Evolutionary conservation across 1,139 yeast species (phyloP), one percentile per base, ranked within the genome.

Genomic region (Petasospora rhodanensis): DNA sequence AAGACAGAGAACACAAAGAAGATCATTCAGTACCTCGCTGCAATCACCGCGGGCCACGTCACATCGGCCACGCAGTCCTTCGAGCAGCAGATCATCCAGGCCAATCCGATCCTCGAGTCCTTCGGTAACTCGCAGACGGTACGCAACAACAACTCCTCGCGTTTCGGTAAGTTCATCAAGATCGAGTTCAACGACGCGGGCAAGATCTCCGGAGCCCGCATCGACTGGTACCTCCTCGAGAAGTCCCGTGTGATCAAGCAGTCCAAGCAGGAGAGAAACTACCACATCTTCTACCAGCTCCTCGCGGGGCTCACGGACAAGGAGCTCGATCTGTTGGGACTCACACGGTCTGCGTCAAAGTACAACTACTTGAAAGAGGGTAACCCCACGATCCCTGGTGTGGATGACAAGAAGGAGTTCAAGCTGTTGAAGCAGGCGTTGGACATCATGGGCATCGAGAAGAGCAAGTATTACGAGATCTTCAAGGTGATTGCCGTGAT

Each of bases 81-180:
- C 47, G 97, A 93, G 56, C 73, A 75, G 45, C 89, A 85, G 55
- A 91, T 93, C 36, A 61, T 91, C 28, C 91, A 86, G 53, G 96
- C 98, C 8, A 93, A 91, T 53, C 98, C 98, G 1, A 86, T 93
- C 29, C 64, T 93, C 47, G 99, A 93, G 58, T 79, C 96, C 26
- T 93, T 93, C 59, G 99, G 99, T 47, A 93, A 93, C 59, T 94
- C 99, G 1, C 95, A 91, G 51, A 93, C 99, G 0, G 86, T 87
- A 18, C 76, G 93, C 46, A 93, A 93, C 56, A 81, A 89, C 56
- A 93, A 93, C 56, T 87, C 97, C 8, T 91, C 98, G 9, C 74
- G 99, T 54, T 93, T 93, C 56, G 99, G 99, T 29, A 93, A 93
- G 59, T 93, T 91, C 55, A 86, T 93, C 43, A 81, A 91, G 50